Conservation (phyloP, 345 rosid genomes). For the Sonneratia caseolaris region DNA sequence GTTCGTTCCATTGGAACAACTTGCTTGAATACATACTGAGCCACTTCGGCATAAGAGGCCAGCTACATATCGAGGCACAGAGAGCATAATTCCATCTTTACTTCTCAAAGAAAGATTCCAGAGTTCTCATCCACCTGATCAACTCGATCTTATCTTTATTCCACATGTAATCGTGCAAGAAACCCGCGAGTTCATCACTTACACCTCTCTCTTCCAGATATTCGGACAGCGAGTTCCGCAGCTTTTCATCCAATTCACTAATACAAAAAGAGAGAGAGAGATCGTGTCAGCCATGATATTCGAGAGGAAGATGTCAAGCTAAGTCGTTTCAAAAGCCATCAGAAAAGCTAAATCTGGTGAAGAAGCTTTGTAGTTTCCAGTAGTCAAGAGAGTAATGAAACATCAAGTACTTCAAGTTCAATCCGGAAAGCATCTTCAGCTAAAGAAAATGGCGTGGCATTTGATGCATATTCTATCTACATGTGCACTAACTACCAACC, state of each 20-base stretch:
- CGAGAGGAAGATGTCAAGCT: background rate
- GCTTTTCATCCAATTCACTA: constrained; percentile 75
- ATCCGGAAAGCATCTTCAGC: no score
- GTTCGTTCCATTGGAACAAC: no score
- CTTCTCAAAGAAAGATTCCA: constrained; percentile 57
- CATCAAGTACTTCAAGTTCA: background rate
- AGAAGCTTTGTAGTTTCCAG: no score
- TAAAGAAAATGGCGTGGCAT: background rate
- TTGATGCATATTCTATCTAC: background rate
- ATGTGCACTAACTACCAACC: no score
- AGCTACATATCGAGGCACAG: no score
- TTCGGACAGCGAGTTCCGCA: constrained; percentile 55
- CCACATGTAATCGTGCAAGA: constrained; percentile 68
- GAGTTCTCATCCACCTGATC: constrained; percentile 60
- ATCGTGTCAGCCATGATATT: constrained; percentile 5
- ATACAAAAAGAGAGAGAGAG: constrained; percentile 7
- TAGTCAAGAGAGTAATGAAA: background rate
- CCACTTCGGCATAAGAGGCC: no score
- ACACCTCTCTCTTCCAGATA: constrained; percentile 63
- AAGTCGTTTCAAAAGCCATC: background rate
- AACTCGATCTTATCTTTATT: constrained; percentile 63
- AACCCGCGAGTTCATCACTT: constrained; percentile 48
- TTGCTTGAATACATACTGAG: no score
- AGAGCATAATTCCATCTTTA: background rate
- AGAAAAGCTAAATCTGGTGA: background rate